phyloP scores from a whole-genome alignment of 2,329 filamentous ascomycete genomes.

The Colletotrichum sansevieriae region DNA sequence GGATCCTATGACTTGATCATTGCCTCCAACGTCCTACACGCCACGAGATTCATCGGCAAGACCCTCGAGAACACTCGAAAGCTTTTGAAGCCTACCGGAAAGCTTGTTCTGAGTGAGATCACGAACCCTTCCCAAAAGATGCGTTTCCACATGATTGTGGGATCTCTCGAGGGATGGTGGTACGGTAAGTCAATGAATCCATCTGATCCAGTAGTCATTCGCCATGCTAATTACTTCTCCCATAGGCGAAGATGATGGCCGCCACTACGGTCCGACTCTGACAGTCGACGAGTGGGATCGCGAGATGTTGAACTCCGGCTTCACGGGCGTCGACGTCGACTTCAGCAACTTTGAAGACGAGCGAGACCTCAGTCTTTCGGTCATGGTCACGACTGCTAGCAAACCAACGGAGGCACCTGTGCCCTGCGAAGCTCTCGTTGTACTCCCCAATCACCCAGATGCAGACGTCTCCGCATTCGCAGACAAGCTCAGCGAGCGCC shows the following conservation, averaged over 20 bases:
- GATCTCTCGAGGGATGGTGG: neutral
- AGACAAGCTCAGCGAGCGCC: no score
- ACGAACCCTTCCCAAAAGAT: neutral
- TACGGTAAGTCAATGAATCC: neutral
- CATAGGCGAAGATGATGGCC: neutral
- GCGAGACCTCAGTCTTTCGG: neutral
- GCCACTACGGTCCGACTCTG: neutral
- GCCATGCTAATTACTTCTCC: neutral
- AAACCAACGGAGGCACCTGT: neutral
- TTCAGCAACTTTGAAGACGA: neutral
- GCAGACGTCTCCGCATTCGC: no score
- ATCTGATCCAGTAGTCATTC: neutral
- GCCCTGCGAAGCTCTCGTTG: neutral
- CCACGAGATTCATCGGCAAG: slow-evolving; percentile 44
- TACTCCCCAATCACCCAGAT: neutral
- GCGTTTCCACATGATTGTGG: neutral
- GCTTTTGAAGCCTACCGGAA: slow-evolving; percentile 49
- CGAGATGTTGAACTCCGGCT: slow-evolving; percentile 23
- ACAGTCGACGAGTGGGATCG: neutral
- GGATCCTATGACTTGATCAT: slow-evolving; percentile 48
- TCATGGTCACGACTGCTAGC: slow-evolving; percentile 6
- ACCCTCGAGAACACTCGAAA: slow-evolving; percentile 45
- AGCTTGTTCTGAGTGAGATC: slow-evolving; percentile 47
- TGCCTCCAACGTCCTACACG: slow-evolving; percentile 48
- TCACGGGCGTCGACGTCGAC: slow-evolving; percentile 42